Base-by-base conservation (phyloP, 2,329 filamentous ascomycete genomes). In the Beauveria rudraprayagi region DNA sequence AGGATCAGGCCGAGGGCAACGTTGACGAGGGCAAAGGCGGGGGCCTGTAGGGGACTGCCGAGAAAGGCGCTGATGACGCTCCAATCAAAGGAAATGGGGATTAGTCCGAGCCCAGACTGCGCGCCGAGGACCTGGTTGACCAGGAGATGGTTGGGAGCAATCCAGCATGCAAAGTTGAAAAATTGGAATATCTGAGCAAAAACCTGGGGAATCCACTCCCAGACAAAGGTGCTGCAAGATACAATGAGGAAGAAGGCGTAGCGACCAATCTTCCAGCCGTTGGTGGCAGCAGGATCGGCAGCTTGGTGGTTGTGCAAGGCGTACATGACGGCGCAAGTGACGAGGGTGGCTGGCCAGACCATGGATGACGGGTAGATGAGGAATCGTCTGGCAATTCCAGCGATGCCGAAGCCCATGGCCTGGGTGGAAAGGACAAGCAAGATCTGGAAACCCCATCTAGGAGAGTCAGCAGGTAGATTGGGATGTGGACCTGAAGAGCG, bases 71-170 rank as follows among this genome's bases (percentile, higher is more conserved):
- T 78, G 62, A 86, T 76, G 58, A 83, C 78, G 55, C 80, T 81
- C 86, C 86, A 89, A 71, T 89, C 86, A 61, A 89, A 84, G 0
- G 85, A 87, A 16, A 88, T 78, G 11, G 85, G 85, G 28, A 88
- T 76, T 14, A 89, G 72, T 0, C 82, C 84, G 5, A 88, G 72
- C 0, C 86, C 85, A 6, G 81, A 81, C 60, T 78, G 77, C 6
- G 83, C 84, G 3, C 86, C 86, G 62, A 88, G 88, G 7, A 89
- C 68, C 68, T 88, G 85, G 68, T 89, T 89, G 62, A 88, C 73
- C 16, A 84, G 70, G 2, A 83, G 73, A 63, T 82, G 86, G 40
- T 85, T 77, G 2, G 86, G 86, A 10, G 79, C 80, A 64, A 85
- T 83, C 84, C 85, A 87, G 41, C 80, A 82, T 11, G 81, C 74